phyloP scores from a whole-genome alignment of 2,329 filamentous ascomycete species.

The Chaetoscypha palmicola region DNA sequence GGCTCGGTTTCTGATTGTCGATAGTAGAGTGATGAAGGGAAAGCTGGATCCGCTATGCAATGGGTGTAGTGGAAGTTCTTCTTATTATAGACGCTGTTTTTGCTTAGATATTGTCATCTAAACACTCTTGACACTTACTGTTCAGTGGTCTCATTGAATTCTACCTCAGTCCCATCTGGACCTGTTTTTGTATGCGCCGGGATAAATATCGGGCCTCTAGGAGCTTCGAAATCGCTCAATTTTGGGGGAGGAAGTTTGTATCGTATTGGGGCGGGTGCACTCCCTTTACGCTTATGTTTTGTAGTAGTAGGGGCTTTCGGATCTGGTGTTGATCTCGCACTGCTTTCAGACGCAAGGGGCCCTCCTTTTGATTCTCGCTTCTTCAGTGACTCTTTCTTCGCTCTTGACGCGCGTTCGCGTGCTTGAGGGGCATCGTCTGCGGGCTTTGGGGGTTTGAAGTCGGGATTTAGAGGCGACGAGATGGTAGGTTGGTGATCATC shows the following conservation, averaged over 20 bases:
- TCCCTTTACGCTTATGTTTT: conserved; percentile 32
- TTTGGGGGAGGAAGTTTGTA: conserved; percentile 61
- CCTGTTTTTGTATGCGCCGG: conserved; percentile 46
- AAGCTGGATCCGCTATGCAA: conserved; percentile 82
- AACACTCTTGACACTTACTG: conserved; percentile 49
- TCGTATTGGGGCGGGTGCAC: conserved; percentile 43
- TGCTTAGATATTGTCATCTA: too few relatives aligned
- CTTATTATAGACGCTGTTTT: conserved; percentile 57
- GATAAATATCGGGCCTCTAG: conserved; percentile 51
- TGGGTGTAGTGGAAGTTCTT: conserved; percentile 81
- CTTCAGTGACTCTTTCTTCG: conserved; percentile 61
- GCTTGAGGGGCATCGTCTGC: conserved; percentile 25
- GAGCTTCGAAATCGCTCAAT: conserved; percentile 52
- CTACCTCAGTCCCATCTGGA: conserved; percentile 43
- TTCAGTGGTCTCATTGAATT: conserved; percentile 58
- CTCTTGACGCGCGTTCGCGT: conserved; percentile 35
- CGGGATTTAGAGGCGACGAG: conserved; percentile 68
- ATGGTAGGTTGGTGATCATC: conserved; percentile 65
- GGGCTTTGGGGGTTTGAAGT: conserved; percentile 42
- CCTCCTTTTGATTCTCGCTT: conserved; percentile 57
- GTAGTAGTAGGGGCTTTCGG: conserved; percentile 35
- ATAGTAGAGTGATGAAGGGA: conserved; percentile 82
- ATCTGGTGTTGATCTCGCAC: conserved; percentile 50
- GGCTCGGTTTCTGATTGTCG: conserved; percentile 82
- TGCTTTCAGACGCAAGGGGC: conserved; percentile 38